Evolutionary conservation across 768 basidiomycete species (phyloP).

Genomic region (Psilocybe subaeruginosa): DNA sequence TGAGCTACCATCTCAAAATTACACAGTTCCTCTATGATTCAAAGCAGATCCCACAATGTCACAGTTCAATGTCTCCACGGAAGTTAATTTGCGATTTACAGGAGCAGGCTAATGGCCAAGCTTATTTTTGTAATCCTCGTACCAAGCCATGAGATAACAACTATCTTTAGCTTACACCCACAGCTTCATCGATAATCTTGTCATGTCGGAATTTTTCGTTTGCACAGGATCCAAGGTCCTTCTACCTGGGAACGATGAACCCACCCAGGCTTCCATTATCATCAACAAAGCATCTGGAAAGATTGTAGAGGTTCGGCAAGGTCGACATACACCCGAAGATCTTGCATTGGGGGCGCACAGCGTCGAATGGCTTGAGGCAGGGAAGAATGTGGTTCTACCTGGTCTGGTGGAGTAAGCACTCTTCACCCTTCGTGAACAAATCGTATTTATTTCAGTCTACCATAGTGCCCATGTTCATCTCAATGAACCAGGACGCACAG

Average conservation of each 20-base stretch:
- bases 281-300: constrained; percentile 60
- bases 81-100: background rate
- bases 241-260: constrained; percentile 49
- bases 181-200: background rate
- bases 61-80: background rate
- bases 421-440: background rate
- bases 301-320: constrained; percentile 51
- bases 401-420: constrained; percentile 79
- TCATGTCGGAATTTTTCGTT: constrained; percentile 32
- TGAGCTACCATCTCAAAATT: constrained; percentile 2
- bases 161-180: background rate
- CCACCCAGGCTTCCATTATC: constrained; percentile 68
- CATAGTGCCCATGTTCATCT: constrained; percentile 87
- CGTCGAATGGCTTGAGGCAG: constrained; percentile 56
- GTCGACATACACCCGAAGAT: constrained; percentile 32
- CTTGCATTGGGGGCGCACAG: constrained; percentile 28
- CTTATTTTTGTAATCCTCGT: background rate
- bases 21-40: background rate
- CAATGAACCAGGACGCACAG: constrained; percentile 91
- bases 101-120: background rate
- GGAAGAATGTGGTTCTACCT: constrained; percentile 64
- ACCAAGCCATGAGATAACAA: constrained; percentile 1
- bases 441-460: constrained; percentile 11
- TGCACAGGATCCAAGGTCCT: constrained; percentile 62
- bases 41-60: no score